phyloP scores from a whole-genome alignment of 2,329 filamentous ascomycete species.

The Neonectria sp. region DNA sequence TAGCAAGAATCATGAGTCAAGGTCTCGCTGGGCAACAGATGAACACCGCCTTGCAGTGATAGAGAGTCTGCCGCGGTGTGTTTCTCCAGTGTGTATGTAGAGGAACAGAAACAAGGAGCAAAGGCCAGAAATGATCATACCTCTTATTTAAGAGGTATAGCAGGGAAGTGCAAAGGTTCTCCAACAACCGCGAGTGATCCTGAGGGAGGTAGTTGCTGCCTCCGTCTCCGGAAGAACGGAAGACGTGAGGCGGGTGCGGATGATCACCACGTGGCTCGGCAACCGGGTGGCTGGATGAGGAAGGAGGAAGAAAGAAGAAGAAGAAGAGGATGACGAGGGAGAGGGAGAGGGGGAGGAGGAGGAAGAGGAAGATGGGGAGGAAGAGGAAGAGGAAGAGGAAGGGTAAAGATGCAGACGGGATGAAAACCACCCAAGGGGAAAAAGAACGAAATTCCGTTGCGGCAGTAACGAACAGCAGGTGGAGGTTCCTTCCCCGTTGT shows the following conservation, averaged over 20 bases:
- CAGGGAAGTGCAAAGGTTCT: background rate
- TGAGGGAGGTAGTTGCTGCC: background rate
- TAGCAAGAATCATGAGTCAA: background rate
- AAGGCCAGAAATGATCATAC: background rate
- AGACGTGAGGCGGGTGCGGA: background rate
- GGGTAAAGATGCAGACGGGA: background rate
- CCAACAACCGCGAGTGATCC: background rate
- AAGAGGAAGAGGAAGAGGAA: background rate
- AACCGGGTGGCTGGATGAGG: background rate
- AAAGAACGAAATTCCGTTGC: background rate
- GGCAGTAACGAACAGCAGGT: background rate
- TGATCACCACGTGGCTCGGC: background rate
- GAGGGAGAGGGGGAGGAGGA: background rate
- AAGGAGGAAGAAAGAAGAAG: background rate
- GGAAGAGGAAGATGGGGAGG: background rate
- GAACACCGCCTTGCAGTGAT: background rate
- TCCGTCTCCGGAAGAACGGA: background rate
- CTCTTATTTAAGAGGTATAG: background rate
- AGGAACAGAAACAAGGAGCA: background rate
- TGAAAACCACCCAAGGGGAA: background rate
- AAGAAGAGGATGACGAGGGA: background rate
- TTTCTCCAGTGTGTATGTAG: background rate
- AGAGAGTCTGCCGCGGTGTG: background rate
- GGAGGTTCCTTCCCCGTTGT: too few relatives aligned
- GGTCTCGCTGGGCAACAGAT: background rate